These are phyloP conservation scores for Blastobotrys attinorum DNA, from an alignment of 805 yeast genomes.

Conservation along the genomic window DNA sequence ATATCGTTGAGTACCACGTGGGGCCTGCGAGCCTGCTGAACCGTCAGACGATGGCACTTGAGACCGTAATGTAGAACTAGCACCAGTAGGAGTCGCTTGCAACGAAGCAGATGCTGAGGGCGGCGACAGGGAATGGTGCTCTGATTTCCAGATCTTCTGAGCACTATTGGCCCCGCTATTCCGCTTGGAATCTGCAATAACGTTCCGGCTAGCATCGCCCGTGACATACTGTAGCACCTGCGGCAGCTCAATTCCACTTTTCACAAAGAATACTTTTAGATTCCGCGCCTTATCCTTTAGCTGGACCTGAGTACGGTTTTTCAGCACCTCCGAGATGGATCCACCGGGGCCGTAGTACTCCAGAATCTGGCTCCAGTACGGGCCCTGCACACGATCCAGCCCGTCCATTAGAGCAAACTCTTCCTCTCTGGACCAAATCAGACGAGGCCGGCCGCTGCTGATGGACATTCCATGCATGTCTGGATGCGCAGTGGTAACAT, in stretches of 20 bases:
- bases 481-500: not conserved
- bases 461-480: not conserved
- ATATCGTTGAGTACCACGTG: too few relatives aligned
- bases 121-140: not conserved
- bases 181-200: not conserved
- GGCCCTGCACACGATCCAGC: constrained; percentile 66
- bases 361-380: constrained; percentile 87
- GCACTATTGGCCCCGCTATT: not conserved
- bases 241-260: constrained; percentile 71
- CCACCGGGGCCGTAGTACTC: constrained; percentile 96
- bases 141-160: too few relatives aligned
- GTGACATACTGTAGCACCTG: constrained; percentile 75
- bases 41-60: not conserved
- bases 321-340: constrained; percentile 67
- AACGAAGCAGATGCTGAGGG: not conserved
- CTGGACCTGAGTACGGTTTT: constrained; percentile 85
- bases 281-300: constrained; percentile 94
- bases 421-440: constrained; percentile 85
- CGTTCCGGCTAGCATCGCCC: constrained; percentile 44
- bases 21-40: not conserved
- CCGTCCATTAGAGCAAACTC: constrained; percentile 80
- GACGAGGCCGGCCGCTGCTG: constrained; percentile 29
- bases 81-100: not conserved
- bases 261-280: constrained; percentile 82
- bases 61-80: too few relatives aligned